Evolutionary conservation across 2,329 filamentous ascomycete species (phyloP).

Genomic region (Aspergillus sp.): DNA sequence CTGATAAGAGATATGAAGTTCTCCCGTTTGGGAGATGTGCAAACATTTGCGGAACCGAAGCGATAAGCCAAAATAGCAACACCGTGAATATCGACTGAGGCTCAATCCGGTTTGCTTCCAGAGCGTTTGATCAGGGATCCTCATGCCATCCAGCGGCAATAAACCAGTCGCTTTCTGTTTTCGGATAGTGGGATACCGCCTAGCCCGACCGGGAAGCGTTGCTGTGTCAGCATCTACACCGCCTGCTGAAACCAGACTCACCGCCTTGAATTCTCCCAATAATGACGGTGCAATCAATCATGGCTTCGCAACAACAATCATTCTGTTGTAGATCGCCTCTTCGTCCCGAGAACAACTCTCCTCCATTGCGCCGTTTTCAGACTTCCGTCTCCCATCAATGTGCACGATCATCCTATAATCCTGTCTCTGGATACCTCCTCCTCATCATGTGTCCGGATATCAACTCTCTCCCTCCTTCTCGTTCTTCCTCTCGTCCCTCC

Average conservation of each 20-base stretch:
- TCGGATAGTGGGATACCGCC: neutral
- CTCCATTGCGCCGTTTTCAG: neutral
- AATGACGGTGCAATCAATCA: neutral
- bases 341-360: neutral
- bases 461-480: slow-evolving; percentile 65
- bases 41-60: too few species aligned
- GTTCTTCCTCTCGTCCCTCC: slow-evolving; percentile 49
- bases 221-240: neutral
- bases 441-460: slow-evolving; percentile 67
- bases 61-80: too few species aligned
- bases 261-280: neutral
- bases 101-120: too few species aligned
- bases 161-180: neutral
- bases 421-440: neutral
- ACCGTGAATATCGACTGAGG: too few species aligned
- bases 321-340: too few species aligned
- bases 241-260: neutral
- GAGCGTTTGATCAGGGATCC: too few species aligned
- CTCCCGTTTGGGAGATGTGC: too few species aligned
- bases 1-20: too few species aligned
- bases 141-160: too few species aligned
- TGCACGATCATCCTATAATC: neutral
- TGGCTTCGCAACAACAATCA: too few species aligned
- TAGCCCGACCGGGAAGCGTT: neutral
- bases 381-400: neutral